A percentile compares a stretch with the other conserved stretches of the same genome.
phyloP scores from a whole-genome alignment of 208 protist genomes.

The Trypanosoma theileri region DNA sequence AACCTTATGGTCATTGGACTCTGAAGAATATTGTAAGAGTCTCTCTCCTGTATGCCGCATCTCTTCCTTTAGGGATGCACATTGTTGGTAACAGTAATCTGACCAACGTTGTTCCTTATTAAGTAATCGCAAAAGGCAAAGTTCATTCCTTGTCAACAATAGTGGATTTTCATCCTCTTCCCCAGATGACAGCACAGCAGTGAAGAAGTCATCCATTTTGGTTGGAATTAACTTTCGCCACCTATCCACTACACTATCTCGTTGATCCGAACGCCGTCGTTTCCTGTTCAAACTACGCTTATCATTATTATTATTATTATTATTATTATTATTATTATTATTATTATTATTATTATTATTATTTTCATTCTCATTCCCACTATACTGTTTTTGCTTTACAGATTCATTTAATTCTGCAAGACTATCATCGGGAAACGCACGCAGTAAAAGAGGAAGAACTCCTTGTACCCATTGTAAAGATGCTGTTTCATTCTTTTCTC shows the following conservation, averaged over 20 bases:
- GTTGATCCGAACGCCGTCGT: not conserved
- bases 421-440: slow-evolving; percentile 18
- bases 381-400: not conserved
- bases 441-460: slow-evolving; percentile 24
- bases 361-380: not conserved
- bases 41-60: slow-evolving; percentile 28
- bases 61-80: slow-evolving; percentile 31
- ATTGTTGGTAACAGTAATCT: slow-evolving; percentile 31
- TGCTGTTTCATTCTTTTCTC: too few species aligned
- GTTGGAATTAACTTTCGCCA: slow-evolving; percentile 27
- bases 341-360: too few species aligned
- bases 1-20: not conserved
- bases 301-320: not conserved
- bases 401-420: not conserved
- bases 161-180: not conserved
- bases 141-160: slow-evolving; percentile 20
- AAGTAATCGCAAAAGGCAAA: slow-evolving; percentile 29
- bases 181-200: slow-evolving; percentile 1
- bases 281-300: not conserved
- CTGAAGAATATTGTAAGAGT: slow-evolving; percentile 10
- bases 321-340: not conserved
- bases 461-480: slow-evolving; percentile 10
- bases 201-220: slow-evolving; percentile 28
- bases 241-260: not conserved
- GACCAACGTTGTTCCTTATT: slow-evolving; percentile 31